phyloP scores from a whole-genome alignment of 2,329 filamentous ascomycete species.

The Onygenales sp. region DNA sequence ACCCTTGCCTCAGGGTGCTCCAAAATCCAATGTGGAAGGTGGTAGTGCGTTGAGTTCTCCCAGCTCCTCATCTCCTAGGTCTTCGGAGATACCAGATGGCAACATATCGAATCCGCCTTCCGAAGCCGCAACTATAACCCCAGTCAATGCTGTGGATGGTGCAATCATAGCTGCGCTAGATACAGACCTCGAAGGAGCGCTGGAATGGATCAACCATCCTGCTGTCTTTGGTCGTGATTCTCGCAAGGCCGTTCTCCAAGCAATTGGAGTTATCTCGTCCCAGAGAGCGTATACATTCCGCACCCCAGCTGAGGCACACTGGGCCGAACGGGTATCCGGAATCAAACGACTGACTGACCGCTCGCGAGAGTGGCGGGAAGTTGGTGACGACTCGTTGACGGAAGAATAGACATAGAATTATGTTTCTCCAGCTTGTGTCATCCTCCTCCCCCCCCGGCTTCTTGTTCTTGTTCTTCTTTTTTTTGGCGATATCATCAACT shows the following conservation, averaged over 20 bases:
- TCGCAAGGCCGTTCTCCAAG: slow-evolving; percentile 89
- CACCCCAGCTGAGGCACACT: slow-evolving; percentile 78
- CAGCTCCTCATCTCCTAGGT: slow-evolving; percentile 28
- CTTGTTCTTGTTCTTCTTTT: slow-evolving; percentile 5
- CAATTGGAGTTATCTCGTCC: slow-evolving; percentile 91
- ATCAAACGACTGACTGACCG: slow-evolving; percentile 72
- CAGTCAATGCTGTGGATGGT: slow-evolving; percentile 63
- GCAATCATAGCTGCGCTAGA: slow-evolving; percentile 78
- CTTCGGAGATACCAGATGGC: slow-evolving; percentile 23
- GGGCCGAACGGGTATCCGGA: slow-evolving; percentile 73
- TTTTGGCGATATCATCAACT: slow-evolving; percentile 6
- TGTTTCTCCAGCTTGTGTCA: slow-evolving; percentile 1
- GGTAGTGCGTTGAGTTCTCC: slow-evolving; percentile 27
- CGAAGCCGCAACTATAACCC: slow-evolving; percentile 40
- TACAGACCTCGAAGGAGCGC: slow-evolving; percentile 74
- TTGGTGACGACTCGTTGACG: slow-evolving; percentile 61
- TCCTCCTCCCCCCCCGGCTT: background rate
- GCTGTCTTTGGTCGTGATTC: slow-evolving; percentile 90
- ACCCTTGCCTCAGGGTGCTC: slow-evolving; percentile 57
- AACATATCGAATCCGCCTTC: slow-evolving; percentile 22
- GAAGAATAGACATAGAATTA: slow-evolving; percentile 33
- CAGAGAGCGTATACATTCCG: slow-evolving; percentile 92
- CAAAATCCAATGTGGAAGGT: slow-evolving; percentile 33
- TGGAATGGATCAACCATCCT: slow-evolving; percentile 97
- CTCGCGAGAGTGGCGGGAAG: slow-evolving; percentile 86